Evolutionary conservation across 305 asterid species (phyloP), one percentile per base, ranked within the genome.

Genomic region (Rubia peregrina): DNA sequence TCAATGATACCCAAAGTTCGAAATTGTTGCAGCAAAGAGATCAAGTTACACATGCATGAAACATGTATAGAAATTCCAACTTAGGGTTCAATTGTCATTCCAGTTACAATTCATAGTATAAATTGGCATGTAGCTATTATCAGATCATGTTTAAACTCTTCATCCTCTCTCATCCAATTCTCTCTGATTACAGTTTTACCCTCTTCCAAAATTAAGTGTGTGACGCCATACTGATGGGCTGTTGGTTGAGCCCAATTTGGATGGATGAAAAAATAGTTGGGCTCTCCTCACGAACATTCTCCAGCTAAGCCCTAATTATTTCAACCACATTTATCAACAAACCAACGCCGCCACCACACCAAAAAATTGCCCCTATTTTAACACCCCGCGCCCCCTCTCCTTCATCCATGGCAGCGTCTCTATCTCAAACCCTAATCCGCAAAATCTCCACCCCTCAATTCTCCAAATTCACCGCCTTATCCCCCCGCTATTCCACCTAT

Each of bases 381-480:
- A 41, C 26, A 33, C 12, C 0, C 67, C 46, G 22, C 9, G 7
- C 5, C 24, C 5, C n/a, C n/a, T n/a, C n/a, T n/a, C n/a, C n/a
- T n/a, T n/a, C n/a, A 16, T 10, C 17, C 24, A 64, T 82, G 87
- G 79, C 79, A 21, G 24, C 63, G 4, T 30, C 26, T 48, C 24
- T 77, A 55, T 76, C 79, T 5, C 74, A 62, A 81, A 73, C 85
- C 85, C 84, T 83, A 77, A 75, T 75, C 7, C 77, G 84, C 55
- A 43, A 9, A 51, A 51, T 51, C 63, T 49, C 2, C 5, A n/a
- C 48, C 59, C 12, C 8, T 80, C 62, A 60, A 76, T 70, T 0
- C 76, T 46, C 1, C 6, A 63, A 30, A 30, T 30, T n/a, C 65
- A 6, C 14, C 43, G 17, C 7, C 21, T 12, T 63, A 0, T 63